Conservation (phyloP, 179 eudicot species). For the Patellifolia procumbens region DNA sequence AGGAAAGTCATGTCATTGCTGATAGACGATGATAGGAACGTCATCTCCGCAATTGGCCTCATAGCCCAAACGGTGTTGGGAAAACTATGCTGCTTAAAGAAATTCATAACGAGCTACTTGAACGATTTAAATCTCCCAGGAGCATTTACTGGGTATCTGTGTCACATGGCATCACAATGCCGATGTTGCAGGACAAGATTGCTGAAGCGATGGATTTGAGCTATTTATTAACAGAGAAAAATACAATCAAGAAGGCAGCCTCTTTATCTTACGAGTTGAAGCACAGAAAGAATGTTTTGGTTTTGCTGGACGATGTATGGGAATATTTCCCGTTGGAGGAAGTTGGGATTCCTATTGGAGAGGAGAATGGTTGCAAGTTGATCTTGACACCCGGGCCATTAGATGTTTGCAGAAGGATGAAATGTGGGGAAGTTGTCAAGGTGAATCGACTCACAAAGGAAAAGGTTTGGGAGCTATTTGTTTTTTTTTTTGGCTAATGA, state of each 20-base stretch:
- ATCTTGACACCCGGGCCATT: constrained; percentile 31
- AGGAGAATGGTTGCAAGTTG: constrained; percentile 25
- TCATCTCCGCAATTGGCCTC: constrained; percentile 16
- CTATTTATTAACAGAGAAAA: constrained; percentile 20
- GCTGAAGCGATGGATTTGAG: constrained; percentile 24
- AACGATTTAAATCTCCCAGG: constrained; percentile 7
- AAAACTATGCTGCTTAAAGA: constrained; percentile 30
- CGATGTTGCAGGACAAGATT: constrained; percentile 28
- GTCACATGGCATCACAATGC: constrained; percentile 21
- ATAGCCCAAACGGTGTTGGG: constrained; percentile 28
- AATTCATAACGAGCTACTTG: constrained; percentile 26
- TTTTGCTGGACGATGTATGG: constrained; percentile 30
- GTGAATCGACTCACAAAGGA: constrained; percentile 31
- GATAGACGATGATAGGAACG: constrained; percentile 4
- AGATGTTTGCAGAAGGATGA: constrained; percentile 32
- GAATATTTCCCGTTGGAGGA: constrained; percentile 25
- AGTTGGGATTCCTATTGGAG: constrained; percentile 33
- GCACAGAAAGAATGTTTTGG: constrained; percentile 21
- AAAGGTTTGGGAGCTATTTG: constrained; percentile 33
- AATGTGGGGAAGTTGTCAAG: constrained; percentile 21
- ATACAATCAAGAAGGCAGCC: constrained; percentile 24
- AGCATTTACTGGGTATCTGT: constrained; percentile 25
- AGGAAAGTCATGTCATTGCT: constrained; percentile 25
- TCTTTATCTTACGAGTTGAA: constrained; percentile 17
- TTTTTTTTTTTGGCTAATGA: constrained; percentile 6